Conservation (phyloP, 768 basidiomycete species). For the Lactarius evosmus region DNA sequence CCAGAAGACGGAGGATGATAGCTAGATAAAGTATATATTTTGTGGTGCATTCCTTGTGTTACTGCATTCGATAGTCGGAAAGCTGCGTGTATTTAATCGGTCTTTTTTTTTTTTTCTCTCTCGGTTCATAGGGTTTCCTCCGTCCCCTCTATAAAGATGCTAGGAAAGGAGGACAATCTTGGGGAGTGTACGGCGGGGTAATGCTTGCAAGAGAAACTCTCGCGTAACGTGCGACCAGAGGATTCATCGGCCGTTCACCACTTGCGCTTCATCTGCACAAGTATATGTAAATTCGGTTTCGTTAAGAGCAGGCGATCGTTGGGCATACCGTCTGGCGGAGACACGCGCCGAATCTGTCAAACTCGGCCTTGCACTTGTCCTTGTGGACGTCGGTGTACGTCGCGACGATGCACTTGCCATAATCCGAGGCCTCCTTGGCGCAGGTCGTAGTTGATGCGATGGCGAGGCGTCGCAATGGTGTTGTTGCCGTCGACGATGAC, state of each 20-base stretch:
- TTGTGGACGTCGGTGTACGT: slow-evolving; percentile 81
- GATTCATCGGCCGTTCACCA: too few relatives aligned
- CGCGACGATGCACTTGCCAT: slow-evolving; percentile 85
- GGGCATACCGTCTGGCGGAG: slow-evolving; percentile 68
- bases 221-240: background rate
- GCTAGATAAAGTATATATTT: slow-evolving; percentile 14
- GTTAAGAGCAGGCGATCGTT: background rate
- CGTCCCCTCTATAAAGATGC: background rate
- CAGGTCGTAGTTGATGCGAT: slow-evolving; percentile 70
- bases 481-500: slow-evolving; percentile 34
- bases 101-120: background rate
- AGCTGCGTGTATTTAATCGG: slow-evolving; percentile 12
- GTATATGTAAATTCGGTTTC: background rate
- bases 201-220: background rate
- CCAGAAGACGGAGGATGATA: slow-evolving; percentile 18
- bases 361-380: slow-evolving; percentile 83
- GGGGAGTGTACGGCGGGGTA: background rate
- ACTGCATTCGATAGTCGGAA: slow-evolving; percentile 7
- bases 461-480: slow-evolving; percentile 64
- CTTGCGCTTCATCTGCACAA: slow-evolving; percentile 52
- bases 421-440: slow-evolving; percentile 64
- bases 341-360: slow-evolving; percentile 78
- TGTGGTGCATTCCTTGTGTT: slow-evolving; percentile 13
- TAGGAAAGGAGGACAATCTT: background rate
- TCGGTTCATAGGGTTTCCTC: background rate